These are phyloP conservation scores for Brassica rapa DNA, from an alignment of 345 rosid species.

Conservation along the genomic window DNA sequence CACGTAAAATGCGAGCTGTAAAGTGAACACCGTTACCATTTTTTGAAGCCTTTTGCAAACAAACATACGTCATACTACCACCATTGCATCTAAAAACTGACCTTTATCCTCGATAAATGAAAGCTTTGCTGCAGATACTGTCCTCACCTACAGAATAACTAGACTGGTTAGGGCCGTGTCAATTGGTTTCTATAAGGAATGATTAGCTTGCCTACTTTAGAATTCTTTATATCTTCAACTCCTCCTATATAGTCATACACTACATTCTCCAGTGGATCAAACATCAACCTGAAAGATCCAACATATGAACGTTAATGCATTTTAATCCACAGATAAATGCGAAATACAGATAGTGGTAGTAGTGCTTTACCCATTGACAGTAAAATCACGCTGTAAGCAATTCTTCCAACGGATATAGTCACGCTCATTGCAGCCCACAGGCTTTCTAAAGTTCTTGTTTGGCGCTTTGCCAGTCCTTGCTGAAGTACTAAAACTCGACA, in stretches of 20 bases:
- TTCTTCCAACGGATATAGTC: slow-evolving; percentile 66
- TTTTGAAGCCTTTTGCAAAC: slow-evolving; percentile 8
- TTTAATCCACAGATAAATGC: background rate
- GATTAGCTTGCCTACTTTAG: slow-evolving; percentile 53
- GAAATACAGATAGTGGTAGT: background rate
- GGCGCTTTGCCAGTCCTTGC: slow-evolving; percentile 37
- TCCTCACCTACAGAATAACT: slow-evolving; percentile 46
- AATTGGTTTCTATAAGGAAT: slow-evolving; percentile 27
- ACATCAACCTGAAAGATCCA: slow-evolving; percentile 56
- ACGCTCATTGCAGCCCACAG: slow-evolving; percentile 46
- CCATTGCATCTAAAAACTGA: slow-evolving; percentile 35
- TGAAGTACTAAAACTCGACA: slow-evolving; percentile 67
- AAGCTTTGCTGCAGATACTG: slow-evolving; percentile 47
- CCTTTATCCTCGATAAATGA: slow-evolving; percentile 60
- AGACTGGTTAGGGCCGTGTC: slow-evolving; percentile 19
- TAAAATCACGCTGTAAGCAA: slow-evolving; percentile 66
- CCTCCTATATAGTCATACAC: slow-evolving; percentile 78
- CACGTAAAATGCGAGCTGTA: slow-evolving; percentile 78
- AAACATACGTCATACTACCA: background rate
- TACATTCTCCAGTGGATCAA: slow-evolving; percentile 61
- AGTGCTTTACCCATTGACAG: slow-evolving; percentile 59
- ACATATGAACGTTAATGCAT: background rate
- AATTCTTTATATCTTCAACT: slow-evolving; percentile 61
- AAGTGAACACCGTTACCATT: slow-evolving; percentile 27
- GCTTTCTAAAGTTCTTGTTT: slow-evolving; percentile 38